Conservation (phyloP, 768 basidiomycete genomes). For the Pleurotus ostreatus region DNA sequence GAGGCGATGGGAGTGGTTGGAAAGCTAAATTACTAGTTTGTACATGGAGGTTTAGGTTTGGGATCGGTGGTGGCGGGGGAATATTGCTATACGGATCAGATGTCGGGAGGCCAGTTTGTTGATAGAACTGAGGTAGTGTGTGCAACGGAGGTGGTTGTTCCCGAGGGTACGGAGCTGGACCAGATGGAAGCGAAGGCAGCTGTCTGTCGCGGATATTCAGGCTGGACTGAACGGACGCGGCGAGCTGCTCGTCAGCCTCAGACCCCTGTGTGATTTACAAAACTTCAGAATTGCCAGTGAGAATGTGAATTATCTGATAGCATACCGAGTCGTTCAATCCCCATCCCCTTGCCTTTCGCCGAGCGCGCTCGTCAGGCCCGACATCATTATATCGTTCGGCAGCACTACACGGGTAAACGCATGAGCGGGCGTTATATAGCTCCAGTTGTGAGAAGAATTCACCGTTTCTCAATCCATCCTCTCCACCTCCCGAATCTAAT, state of each 20-base stretch:
- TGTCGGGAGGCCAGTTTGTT: not conserved
- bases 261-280: not conserved
- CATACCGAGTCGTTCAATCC: constrained; percentile 34
- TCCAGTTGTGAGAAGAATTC: constrained; percentile 11
- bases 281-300: not conserved
- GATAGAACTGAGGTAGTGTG: not conserved
- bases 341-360: constrained; percentile 70
- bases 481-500: constrained; percentile 80
- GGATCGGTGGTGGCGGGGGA: not conserved
- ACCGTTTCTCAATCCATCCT: constrained; percentile 89
- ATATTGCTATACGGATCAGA: not conserved
- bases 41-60: constrained; percentile 16
- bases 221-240: not conserved
- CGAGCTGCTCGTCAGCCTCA: constrained; percentile 1
- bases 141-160: not conserved
- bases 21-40: constrained; percentile 35
- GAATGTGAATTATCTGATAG: too few species aligned
- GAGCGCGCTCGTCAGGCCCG: constrained; percentile 50
- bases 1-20: not conserved
- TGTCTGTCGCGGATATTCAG: not conserved
- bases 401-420: constrained; percentile 44
- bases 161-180: not conserved
- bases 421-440: not conserved
- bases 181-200: not conserved
- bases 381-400: constrained; percentile 77